These are phyloP conservation scores for Selaginella moellendorffii DNA, from an alignment of 75 land plant genomes.

Conservation along the genomic window DNA sequence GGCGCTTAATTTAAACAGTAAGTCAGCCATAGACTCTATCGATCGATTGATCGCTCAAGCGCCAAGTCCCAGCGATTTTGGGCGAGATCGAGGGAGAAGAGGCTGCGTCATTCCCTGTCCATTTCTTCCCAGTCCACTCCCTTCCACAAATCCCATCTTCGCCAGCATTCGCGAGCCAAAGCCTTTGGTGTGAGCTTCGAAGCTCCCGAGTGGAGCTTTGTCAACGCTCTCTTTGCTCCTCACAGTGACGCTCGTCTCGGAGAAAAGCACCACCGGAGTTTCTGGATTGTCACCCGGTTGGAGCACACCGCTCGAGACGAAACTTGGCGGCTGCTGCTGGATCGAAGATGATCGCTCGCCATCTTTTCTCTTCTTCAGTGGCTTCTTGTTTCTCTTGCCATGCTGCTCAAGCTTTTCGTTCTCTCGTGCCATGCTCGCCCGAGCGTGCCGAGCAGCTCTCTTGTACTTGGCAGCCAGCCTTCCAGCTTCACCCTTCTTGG, in stretches of 20 bases:
- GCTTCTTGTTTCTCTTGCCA: conserved; percentile 5
- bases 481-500: conserved; percentile 18
- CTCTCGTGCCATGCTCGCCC: conserved; percentile 10
- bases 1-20: too few relatives aligned
- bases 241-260: conserved; percentile 10
- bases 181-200: conserved; percentile 88
- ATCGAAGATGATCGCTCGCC: not conserved
- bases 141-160: conserved; percentile 81
- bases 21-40: too few relatives aligned
- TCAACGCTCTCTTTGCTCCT: not conserved
- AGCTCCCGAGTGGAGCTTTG: conserved; percentile 29
- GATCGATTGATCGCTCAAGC: too few relatives aligned
- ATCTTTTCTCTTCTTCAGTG: conserved; percentile 12
- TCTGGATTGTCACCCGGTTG: conserved; percentile 22
- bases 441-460: conserved; percentile 29
- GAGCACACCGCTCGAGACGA: conserved; percentile 67
- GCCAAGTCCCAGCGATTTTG: conserved; percentile 70
- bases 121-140: conserved; percentile 67
- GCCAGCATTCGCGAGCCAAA: conserved; percentile 95
- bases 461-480: conserved; percentile 25
- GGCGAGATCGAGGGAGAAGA: conserved; percentile 43
- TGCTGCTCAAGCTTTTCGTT: not conserved
- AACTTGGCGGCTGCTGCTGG: conserved; percentile 53
- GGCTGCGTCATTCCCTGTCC: conserved; percentile 69
- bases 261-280: not conserved